phyloP scores from a whole-genome alignment of 208 protist genomes.

The Phytomonas francai region DNA sequence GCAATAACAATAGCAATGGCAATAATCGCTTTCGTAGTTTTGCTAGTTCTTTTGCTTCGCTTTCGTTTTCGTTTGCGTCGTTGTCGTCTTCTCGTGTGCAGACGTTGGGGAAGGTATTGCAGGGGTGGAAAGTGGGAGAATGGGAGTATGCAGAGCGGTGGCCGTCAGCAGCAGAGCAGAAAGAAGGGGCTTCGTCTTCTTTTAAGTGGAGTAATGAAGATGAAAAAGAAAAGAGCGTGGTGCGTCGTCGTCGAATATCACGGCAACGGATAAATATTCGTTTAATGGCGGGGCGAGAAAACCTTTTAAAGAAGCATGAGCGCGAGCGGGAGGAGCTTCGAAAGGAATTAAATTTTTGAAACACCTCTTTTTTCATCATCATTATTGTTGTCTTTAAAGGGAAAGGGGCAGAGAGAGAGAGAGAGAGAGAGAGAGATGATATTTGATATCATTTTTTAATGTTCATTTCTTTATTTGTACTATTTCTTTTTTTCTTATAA shows the following conservation, averaged over 20 bases:
- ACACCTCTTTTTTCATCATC: background rate
- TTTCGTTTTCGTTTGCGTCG: too few species aligned
- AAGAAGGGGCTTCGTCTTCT: too few species aligned
- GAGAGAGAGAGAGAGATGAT: background rate
- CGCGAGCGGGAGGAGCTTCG: conserved; percentile 32
- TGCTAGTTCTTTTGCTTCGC: too few species aligned
- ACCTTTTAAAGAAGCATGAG: conserved; percentile 21
- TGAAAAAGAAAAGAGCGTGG: too few species aligned
- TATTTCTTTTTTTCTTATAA: conserved; percentile 1
- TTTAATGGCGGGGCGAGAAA: conserved; percentile 18
- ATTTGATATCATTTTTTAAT: background rate
- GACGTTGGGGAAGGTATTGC: too few species aligned
- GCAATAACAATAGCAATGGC: too few species aligned
- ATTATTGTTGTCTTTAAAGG: background rate
- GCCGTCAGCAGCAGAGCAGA: too few species aligned
- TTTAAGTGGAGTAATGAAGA: too few species aligned
- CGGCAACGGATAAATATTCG: conserved; percentile 35
- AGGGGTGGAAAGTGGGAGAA: too few species aligned
- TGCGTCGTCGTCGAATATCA: conserved; percentile 30
- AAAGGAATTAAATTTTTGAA: conserved; percentile 32
- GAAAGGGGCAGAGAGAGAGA: background rate
- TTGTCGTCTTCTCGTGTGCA: too few species aligned
- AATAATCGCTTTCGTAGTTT: too few species aligned
- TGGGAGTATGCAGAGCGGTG: too few species aligned
- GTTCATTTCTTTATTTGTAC: conserved; percentile 1